Conservation (phyloP, 2,329 filamentous ascomycete genomes). For the Colletotrichum salicis region DNA sequence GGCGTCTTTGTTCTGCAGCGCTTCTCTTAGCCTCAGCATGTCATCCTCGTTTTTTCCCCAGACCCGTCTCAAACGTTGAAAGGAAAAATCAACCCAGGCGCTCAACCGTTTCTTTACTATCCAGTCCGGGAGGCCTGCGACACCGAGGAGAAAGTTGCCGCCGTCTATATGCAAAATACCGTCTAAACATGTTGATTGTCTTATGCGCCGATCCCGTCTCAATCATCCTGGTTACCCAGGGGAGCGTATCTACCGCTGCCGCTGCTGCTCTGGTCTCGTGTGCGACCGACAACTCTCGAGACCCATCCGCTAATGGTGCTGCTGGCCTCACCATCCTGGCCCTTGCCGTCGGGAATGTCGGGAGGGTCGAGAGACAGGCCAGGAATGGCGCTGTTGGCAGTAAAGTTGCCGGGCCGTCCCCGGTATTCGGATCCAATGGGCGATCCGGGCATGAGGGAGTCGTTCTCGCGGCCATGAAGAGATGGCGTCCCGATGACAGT, state of each 20-base stretch:
- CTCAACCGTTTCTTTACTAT: conserved; percentile 16
- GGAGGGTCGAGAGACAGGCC: conserved; percentile 86
- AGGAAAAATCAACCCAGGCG: background rate
- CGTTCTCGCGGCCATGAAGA: conserved; percentile 74
- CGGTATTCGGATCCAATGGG: conserved; percentile 81
- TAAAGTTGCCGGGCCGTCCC: conserved; percentile 59
- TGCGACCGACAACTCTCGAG: conserved; percentile 52
- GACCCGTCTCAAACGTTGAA: background rate
- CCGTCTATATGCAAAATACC: conserved; percentile 52
- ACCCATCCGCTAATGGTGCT: conserved; percentile 62
- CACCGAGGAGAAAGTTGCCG: conserved; percentile 27
- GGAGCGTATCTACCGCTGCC: conserved; percentile 51
- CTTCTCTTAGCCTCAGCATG: conserved; percentile 7
- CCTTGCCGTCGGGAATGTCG: conserved; percentile 63
- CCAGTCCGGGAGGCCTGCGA: conserved; percentile 17
- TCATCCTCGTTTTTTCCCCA: conserved; percentile 12
- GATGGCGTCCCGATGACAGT: conserved; percentile 82
- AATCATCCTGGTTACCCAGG: conserved; percentile 51
- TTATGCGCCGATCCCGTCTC: conserved; percentile 19
- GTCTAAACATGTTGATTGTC: conserved; percentile 28
- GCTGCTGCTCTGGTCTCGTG: conserved; percentile 50
- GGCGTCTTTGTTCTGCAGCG: conserved; percentile 11
- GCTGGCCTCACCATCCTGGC: conserved; percentile 51
- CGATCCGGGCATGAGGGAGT: conserved; percentile 85
- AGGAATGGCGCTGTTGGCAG: conserved; percentile 77